Evolutionary conservation across 192 early-diverging fungal species (phyloP).

Genomic region (Backusella mclennaniae): DNA sequence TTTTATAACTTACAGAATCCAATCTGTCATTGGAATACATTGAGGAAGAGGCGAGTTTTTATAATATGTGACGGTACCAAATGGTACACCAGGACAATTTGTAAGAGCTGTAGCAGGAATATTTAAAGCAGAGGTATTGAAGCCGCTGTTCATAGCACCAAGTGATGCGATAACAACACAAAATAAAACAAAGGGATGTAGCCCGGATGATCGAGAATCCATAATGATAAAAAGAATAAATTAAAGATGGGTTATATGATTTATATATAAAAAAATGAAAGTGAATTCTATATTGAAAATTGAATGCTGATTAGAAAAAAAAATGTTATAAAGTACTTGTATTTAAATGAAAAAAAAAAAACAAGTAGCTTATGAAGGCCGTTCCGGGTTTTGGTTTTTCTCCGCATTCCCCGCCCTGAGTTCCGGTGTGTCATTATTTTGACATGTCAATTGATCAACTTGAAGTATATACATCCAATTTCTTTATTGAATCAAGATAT

Average conservation of each 20-base stretch:
- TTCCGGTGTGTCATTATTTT: neutral
- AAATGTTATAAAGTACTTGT: neutral
- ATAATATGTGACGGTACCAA: constrained; percentile 23
- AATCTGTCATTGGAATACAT: constrained; percentile 36
- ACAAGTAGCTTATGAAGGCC: neutral
- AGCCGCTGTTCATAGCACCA: constrained; percentile 33
- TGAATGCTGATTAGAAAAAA: neutral
- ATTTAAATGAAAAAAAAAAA: neutral
- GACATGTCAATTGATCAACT: neutral
- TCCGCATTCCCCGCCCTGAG: neutral
- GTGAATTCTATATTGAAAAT: neutral
- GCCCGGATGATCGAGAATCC: constrained; percentile 19
- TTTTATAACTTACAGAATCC: constrained; percentile 44
- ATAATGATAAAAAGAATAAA: neutral
- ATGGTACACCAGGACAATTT: constrained; percentile 41
- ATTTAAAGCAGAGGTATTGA: constrained; percentile 40
- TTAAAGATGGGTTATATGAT: neutral
- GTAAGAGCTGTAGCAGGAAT: constrained; percentile 57
- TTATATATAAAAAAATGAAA: neutral
- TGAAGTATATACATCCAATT: neutral
- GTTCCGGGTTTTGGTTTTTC: neutral
- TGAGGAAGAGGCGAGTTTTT: constrained; percentile 27
- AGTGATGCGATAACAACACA: constrained; percentile 25
- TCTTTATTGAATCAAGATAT: neutral
- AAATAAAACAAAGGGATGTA: constrained; percentile 22